These are phyloP conservation scores for Ceratocystis ficicola DNA, from an alignment of 2,329 filamentous ascomycete species.

Conservation along the genomic window DNA sequence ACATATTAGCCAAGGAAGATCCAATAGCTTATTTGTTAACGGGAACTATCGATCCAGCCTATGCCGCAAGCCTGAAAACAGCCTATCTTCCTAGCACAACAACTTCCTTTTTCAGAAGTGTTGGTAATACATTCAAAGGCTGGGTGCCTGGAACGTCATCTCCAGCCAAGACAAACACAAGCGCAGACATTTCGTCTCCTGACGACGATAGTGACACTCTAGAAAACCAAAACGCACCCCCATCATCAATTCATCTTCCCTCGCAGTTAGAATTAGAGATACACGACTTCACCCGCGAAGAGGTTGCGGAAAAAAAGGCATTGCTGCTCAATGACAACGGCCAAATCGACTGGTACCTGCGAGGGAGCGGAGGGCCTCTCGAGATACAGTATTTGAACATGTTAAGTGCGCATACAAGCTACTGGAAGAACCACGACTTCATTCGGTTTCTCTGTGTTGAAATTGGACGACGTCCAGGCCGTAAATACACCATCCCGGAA, in stretches of 20 bases:
- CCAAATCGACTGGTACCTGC: conserved; percentile 82
- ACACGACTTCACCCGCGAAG: conserved; percentile 85
- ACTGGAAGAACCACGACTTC: conserved; percentile 81
- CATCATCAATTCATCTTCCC: conserved; percentile 37
- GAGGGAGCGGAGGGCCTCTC: conserved; percentile 70
- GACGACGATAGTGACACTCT: background rate
- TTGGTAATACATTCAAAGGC: conserved; percentile 50
- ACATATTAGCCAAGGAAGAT: conserved; percentile 60
- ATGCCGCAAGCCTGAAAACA: conserved; percentile 62
- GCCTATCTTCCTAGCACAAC: conserved; percentile 67
- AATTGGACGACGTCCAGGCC: conserved; percentile 63
- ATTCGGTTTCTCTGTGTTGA: conserved; percentile 84
- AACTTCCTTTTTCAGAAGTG: conserved; percentile 50
- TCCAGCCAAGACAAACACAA: background rate
- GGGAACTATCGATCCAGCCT: conserved; percentile 70
- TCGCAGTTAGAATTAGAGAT: conserved; percentile 82
- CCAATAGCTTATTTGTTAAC: conserved; percentile 88
- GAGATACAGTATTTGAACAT: conserved; percentile 97
- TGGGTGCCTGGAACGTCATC: conserved; percentile 41
- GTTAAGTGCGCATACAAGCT: conserved; percentile 87
- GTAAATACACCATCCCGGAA: conserved; percentile 42
- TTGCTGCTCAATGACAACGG: conserved; percentile 88
- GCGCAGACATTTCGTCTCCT: background rate
- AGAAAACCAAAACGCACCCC: background rate
- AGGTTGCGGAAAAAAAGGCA: conserved; percentile 81